Evolutionary conservation across 495 filamentous ascomycete genomes (phyloP), one percentile per base, ranked within the genome.

Genomic region (Xylaria intraflava): DNA sequence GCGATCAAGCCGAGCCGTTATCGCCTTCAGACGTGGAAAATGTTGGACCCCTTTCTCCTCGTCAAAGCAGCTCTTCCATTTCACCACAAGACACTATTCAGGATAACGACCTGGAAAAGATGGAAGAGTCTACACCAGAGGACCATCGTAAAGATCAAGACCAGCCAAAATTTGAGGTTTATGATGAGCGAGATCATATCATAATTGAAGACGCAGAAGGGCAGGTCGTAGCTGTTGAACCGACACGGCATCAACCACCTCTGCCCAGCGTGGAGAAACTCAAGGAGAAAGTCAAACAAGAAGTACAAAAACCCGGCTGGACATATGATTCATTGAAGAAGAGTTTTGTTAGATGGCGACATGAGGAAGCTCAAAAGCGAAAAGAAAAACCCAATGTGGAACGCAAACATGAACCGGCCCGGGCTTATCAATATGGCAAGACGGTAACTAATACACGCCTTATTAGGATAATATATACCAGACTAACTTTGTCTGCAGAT

Each of bases 361-460:
- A 82, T 30, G 72, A 78, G 6, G 80, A 87, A 62, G 71, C 75
- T 2, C 71, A 73, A 41, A 83, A 81, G 59, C 72, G 87, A n/a
- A 76, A 83, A 46, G 67, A 75, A 1, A 83, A 84, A 57, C 70
- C 78, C 35, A 71, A 74, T 30, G 60, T 65, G 24, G 56, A 69
- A n/a, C 62, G 72, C 22, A 70, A 68, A 51, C 69, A 76, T 53
- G 73, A 75, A 46, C 75, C 93, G 5, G 94, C 94, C 10, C 80
- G 88, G 61, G 94, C 94, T 3, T 99, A 95, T 62, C 90, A 95
- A 59, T 96, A 92, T 60, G 94, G 91, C 40, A 93, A 89, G 59
- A 95, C 90, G 19, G 78, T 80, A 78, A 57, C 70, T 31, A n/a
- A 19, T 43, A 29, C 22, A 12, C 17, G n/a, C 39, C 4, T 16